Evolutionary conservation across 306 rosid genomes (phyloP), one percentile per base, ranked within the genome.

Genomic region (Castanea sativa): DNA sequence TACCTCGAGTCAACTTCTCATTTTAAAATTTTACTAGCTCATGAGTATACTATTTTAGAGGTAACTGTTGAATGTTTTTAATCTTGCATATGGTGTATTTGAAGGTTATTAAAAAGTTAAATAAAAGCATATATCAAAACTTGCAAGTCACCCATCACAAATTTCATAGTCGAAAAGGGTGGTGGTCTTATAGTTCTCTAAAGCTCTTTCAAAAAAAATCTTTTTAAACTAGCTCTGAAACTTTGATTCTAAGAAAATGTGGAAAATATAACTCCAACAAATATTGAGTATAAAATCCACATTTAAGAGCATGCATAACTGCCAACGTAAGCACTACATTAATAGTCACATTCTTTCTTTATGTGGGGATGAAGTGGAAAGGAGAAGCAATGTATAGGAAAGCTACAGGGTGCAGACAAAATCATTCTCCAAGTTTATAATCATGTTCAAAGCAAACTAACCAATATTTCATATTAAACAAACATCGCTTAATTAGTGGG

Each of bases 401-500:
- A 91, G 90, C 75, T 73, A 85, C 57, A 76, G 72, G 73, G 19
- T 78, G 82, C 77, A 60, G 78, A 75, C 75, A 85, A 80, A 78
- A 79, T 80, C 81, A 82, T 85, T 75, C 72, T 77, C 68, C 63
- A 61, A 59, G 74, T 77, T 74, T 76, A 82, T 83, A 85, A 87
- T 85, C 91, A 81, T 95, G 88, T 90, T 81, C 74, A 20, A 92
- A 89, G 89, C 94, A 90, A 90, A 92, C 90, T 83, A 83, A 85
- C 72, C 70, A 77, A 82, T 79, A 41, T 41, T 41, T 51, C 76
- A 79, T 45, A 72, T 71, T 78, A 79, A 90, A 88, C 70, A 56
- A 81, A 84, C 80, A 87, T 85, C 82, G 71, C 77, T 84, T 70
- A 41, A 41, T 41, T 41, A 85, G 89, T 85, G 86, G 91, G 83